Evolutionary conservation across 768 basidiomycete genomes (phyloP), one percentile per base, ranked within the genome.

Genomic region (Pleurotus platypus): DNA sequence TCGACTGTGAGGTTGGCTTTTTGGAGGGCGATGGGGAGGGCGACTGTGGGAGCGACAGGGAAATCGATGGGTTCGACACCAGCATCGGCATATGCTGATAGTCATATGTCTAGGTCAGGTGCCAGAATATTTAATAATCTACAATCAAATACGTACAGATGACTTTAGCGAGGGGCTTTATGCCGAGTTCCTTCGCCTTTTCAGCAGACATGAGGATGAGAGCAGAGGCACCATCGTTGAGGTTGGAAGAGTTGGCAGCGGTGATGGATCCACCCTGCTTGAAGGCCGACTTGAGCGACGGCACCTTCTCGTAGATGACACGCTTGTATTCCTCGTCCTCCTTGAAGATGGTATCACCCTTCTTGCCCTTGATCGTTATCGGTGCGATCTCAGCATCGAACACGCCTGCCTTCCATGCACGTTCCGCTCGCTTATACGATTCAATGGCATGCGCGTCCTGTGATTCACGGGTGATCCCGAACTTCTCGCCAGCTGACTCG

Each of bases 291-390:
- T 83, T 84, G 60, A 99, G 82, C 5, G 85, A 76, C 35, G 94
- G 92, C 61, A 98, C 83, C 72, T 99, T 99, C 61, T 97, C 95
- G 67, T 85, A 94, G 66, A 96, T 84, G 62, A 99, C 85, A 63
- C 94, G 90, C 79, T 95, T 98, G 82, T 93, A 98, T 67, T 98
- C 97, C 72, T 99, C 97, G 66, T 99, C 97, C 76, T 98, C 95
- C 62, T 81, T 81, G 46, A 99, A 83, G 50, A 97, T 70, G 27
- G 83, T 87, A 68, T 96, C 92, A 42, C 93, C 92, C 77, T 97
- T 98, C 80, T 93, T 94, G 69, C 91, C 90, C 71, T 90, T 90
- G 75, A 98, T 84, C 6, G 87, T 89, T 11, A 98, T 84, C 3
- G 94, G 92, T 0, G 88, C 92, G 53, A 98, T 84, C 77, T 99